Percentiles rank a stretch among this genome's conserved stretches.
Conservation (phyloP, 177 flowering plant genomes). For the Tripterygium wilfordii region DNA sequence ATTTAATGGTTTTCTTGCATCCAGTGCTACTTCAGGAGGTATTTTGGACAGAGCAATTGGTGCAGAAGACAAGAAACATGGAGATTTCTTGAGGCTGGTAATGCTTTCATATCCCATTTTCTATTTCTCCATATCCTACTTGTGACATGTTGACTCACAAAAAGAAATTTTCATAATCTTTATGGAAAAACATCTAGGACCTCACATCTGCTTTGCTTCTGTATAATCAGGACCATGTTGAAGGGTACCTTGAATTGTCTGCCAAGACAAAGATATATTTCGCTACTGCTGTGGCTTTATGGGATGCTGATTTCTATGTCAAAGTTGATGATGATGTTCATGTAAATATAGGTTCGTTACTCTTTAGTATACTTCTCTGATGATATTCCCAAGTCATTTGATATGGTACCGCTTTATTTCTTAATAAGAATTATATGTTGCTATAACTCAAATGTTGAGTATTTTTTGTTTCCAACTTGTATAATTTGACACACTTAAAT, state of each 20-base stretch:
- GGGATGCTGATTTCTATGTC: slow-evolving; percentile 58
- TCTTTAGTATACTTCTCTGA: neutral
- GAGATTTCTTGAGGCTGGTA: slow-evolving; percentile 68
- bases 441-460: too few species aligned
- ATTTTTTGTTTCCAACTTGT: too few species aligned
- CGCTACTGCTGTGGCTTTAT: slow-evolving; percentile 39
- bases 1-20: slow-evolving; percentile 5
- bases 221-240: slow-evolving; percentile 41
- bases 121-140: neutral
- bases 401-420: slow-evolving; percentile 13
- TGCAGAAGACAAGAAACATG: slow-evolving; percentile 63
- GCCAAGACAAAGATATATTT: slow-evolving; percentile 51
- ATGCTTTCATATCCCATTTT: slow-evolving; percentile 1
- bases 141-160: neutral
- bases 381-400: neutral
- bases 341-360: slow-evolving; percentile 39
- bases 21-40: slow-evolving; percentile 62
- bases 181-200: too few species aligned
- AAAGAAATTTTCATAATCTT: neutral
- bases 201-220: neutral
- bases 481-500: neutral
- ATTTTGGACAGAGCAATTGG: slow-evolving; percentile 61
- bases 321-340: slow-evolving; percentile 60
- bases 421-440: too few species aligned
- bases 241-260: slow-evolving; percentile 50